These are phyloP conservation scores for Pythium chondricola DNA, from an alignment of 352 stramenopile species.

Conservation along the genomic window DNA sequence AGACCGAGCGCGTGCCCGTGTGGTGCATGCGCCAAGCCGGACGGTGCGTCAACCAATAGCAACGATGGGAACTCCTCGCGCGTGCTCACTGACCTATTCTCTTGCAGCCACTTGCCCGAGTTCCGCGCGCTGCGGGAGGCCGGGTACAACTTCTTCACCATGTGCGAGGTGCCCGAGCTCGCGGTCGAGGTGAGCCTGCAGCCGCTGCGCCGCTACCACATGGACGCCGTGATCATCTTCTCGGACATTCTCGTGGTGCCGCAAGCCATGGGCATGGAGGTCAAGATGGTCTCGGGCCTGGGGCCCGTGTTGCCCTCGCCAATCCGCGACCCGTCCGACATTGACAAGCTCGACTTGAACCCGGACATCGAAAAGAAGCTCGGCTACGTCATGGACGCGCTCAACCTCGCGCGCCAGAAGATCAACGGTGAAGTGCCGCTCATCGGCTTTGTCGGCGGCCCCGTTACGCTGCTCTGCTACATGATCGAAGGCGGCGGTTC, in stretches of 20 bases:
- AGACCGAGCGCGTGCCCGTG: constrained; percentile 89
- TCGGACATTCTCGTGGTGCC: constrained; percentile 98
- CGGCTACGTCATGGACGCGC: constrained; percentile 93
- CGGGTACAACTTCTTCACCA: constrained; percentile 89
- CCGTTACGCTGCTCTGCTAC: constrained; percentile 97
- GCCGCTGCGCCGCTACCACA: constrained; percentile 89
- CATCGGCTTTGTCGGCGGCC: constrained; percentile 97
- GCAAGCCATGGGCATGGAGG: constrained; percentile 95
- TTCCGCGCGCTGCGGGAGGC: constrained; percentile 79
- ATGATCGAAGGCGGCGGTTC: constrained; percentile 97
- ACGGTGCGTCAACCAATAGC: too few relatives aligned
- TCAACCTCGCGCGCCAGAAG: constrained; percentile 90
- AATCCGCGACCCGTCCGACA: constrained; percentile 82
- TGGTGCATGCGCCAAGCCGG: constrained; percentile 98
- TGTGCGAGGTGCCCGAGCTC: constrained; percentile 80
- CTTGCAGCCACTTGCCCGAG: constrained; percentile 76
- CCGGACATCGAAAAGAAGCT: constrained; percentile 91
- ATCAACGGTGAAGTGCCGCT: constrained; percentile 92
- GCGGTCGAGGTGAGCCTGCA: constrained; percentile 97
- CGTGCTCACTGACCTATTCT: neutral
- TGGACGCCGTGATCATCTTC: constrained; percentile 98
- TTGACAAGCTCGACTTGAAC: constrained; percentile 86
- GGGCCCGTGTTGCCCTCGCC: constrained; percentile 82
- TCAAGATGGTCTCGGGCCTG: constrained; percentile 93
- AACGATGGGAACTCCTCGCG: constrained; percentile 33